These are phyloP conservation scores for Datura wrightii DNA, from an alignment of 257 asterid genomes.

Conservation along the genomic window DNA sequence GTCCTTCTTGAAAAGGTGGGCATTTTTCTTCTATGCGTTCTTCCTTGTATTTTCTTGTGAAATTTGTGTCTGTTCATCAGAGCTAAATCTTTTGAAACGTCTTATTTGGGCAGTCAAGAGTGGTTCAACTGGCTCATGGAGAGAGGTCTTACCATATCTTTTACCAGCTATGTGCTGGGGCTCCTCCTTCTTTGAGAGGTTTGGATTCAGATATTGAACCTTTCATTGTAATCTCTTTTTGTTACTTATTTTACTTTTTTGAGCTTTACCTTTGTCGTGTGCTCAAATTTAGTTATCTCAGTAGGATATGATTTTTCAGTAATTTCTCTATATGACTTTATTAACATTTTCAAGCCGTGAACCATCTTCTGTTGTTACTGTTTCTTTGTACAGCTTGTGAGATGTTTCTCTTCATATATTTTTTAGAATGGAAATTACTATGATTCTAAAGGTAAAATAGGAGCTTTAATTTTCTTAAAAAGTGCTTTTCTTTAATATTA, in stretches of 20 bases:
- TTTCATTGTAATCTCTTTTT: neutral
- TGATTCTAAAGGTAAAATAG: neutral
- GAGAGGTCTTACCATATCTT: conserved; percentile 92
- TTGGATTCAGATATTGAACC: conserved; percentile 9
- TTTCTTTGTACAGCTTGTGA: neutral
- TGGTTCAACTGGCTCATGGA: conserved; percentile 76
- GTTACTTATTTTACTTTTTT: conserved; percentile 10
- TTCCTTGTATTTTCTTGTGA: conserved; percentile 34
- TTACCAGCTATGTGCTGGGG: conserved; percentile 96
- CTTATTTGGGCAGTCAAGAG: conserved; percentile 78
- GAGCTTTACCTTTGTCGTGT: neutral
- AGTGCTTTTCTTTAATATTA: neutral
- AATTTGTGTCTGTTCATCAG: conserved; percentile 29
- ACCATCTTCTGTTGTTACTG: neutral
- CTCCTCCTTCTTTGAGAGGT: conserved; percentile 79
- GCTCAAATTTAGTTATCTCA: neutral
- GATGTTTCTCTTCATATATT: conserved; percentile 17
- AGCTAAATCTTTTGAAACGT: conserved; percentile 15
- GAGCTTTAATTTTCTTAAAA: neutral
- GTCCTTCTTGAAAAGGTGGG: conserved; percentile 96
- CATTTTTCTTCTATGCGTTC: conserved; percentile 32
- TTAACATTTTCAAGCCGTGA: conserved; percentile 16
- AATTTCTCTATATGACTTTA: neutral
- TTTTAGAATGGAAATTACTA: neutral
- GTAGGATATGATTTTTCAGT: conserved; percentile 7